phyloP scores from a whole-genome alignment of 225 moss, liverwort and hornwort genomes.

The Neckera pumila region DNA sequence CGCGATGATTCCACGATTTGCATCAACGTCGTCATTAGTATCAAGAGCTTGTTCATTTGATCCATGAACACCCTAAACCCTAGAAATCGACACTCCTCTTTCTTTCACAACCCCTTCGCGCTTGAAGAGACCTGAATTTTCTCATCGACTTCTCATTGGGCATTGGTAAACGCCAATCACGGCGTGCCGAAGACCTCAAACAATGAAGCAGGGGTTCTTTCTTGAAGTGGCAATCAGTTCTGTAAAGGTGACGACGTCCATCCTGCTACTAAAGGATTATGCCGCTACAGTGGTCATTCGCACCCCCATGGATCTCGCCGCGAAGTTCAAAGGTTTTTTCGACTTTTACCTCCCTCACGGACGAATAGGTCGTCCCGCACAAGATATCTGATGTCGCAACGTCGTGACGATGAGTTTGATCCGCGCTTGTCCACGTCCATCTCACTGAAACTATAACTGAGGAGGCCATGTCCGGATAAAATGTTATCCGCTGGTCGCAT shows the following conservation, averaged over 20 bases:
- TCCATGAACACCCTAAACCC: background rate
- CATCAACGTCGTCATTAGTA: background rate
- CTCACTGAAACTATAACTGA: background rate
- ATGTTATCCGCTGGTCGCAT: background rate
- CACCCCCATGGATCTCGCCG: background rate
- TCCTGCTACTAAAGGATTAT: background rate
- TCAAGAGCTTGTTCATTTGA: background rate
- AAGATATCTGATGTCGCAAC: background rate
- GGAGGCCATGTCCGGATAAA: background rate
- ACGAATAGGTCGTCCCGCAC: background rate
- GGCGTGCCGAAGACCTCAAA: background rate
- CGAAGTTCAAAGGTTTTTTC: background rate
- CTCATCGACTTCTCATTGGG: background rate
- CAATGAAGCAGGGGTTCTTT: background rate
- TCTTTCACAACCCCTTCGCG: background rate
- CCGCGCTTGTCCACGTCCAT: background rate
- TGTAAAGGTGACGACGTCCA: background rate
- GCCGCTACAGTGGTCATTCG: background rate
- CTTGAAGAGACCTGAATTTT: background rate
- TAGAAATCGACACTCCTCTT: background rate
- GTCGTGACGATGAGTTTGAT: background rate
- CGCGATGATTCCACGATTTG: background rate
- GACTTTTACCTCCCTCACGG: background rate
- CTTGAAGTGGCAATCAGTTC: background rate
- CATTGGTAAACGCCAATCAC: background rate